phyloP scores from a whole-genome alignment of 257 asterid species.

The Vinca minor region DNA sequence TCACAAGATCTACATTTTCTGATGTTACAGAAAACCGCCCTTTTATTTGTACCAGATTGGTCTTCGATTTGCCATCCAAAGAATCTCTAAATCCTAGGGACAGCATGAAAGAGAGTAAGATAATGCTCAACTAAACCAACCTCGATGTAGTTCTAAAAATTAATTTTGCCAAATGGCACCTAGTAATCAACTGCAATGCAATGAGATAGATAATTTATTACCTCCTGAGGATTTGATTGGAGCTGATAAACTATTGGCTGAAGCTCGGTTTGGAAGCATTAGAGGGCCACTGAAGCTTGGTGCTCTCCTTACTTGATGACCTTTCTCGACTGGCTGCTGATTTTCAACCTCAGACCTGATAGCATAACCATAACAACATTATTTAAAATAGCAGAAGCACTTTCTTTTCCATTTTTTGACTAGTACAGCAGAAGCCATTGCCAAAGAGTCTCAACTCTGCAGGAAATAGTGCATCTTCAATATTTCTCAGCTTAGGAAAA shows the following conservation, averaged over 20 bases:
- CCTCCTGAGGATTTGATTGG: slow-evolving; percentile 98
- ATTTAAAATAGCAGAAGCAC: neutral
- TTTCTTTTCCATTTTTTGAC: neutral
- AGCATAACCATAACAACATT: slow-evolving; percentile 13
- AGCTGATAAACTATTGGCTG: slow-evolving; percentile 97
- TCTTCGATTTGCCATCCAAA: slow-evolving; percentile 75
- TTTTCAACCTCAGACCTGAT: slow-evolving; percentile 62
- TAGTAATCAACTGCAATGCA: neutral
- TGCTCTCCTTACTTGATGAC: slow-evolving; percentile 56
- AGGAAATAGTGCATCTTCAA: neutral
- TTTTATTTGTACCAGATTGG: slow-evolving; percentile 88
- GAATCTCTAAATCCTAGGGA: slow-evolving; percentile 70
- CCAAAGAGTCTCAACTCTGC: neutral
- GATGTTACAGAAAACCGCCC: slow-evolving; percentile 98
- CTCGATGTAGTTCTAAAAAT: neutral
- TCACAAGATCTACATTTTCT: slow-evolving; percentile 94
- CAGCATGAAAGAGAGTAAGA: slow-evolving; percentile 10
- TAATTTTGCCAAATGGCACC: neutral
- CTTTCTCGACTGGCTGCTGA: slow-evolving; percentile 51
- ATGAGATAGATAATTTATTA: slow-evolving; percentile 15
- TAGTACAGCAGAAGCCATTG: neutral
- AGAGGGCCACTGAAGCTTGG: slow-evolving; percentile 97
- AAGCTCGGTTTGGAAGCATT: slow-evolving; percentile 92
- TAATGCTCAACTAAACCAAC: neutral
- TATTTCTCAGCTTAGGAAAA: neutral